Evolutionary conservation across 495 filamentous ascomycete genomes (phyloP), one percentile per base, ranked within the genome.

Genomic region (Tuber calosporum): DNA sequence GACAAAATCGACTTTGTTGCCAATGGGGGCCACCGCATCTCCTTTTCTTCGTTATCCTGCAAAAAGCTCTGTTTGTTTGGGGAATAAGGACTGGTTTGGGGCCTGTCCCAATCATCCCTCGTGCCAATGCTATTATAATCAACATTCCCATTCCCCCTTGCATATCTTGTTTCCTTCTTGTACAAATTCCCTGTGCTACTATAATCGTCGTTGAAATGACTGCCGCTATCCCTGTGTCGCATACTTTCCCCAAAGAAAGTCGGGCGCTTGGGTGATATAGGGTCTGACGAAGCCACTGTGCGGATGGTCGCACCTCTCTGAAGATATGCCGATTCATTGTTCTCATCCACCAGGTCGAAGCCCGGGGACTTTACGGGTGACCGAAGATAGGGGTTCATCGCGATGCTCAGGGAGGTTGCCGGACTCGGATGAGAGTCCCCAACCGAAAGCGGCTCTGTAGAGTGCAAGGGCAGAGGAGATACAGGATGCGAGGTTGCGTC

Each of bases 321-420:
- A 26, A 73, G 74, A 68, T 81, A 79, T 69, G 80, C 70, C 53
- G 72, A 48, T 37, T 77, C 76, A 34, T 74, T 69, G 40, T 77
- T 70, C 45, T 81, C 79, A 30, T 79, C 72, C 69, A 70, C 69
- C 43, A 76, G 39, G 70, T 79, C 72, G 26, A 75, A 74, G 7
- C 66, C 43, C 20, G 72, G 68, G 4, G 76, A 71, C 73, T 75
- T 78, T 11, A 75, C 79, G 68, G 81, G 79, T 69, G 71, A 81
- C 70, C 70, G 69, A 37, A 97, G 84, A 79, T 92, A 97, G 62
- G 93, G 93, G 81, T 92, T 90, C 95, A 98, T 97, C 42, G 92
- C 91, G 82, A 92, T 86, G 43, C 92, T 88, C 78, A 98, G 84
- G 81, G 94, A 97, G 80, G 91, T 94, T 9, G 91, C 88, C n/a